These are phyloP conservation scores for Alternaria longipes DNA, from an alignment of 2,329 filamentous ascomycete genomes.

Conservation along the genomic window DNA sequence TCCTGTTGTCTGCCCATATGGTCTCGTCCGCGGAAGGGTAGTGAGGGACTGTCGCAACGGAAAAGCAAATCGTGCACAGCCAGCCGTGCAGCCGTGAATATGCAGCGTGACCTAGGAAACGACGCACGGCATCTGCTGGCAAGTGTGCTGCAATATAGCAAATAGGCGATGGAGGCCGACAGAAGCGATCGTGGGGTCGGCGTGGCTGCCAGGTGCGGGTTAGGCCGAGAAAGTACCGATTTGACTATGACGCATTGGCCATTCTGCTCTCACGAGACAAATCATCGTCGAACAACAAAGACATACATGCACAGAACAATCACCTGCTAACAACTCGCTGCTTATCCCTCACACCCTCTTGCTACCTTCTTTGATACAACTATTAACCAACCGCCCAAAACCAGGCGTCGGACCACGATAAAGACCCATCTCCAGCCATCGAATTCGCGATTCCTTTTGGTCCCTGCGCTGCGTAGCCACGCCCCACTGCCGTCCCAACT, in stretches of 20 bases:
- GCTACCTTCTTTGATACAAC: constrained; percentile 16
- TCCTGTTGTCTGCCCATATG: background rate
- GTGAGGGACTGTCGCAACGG: background rate
- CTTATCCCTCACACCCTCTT: constrained; percentile 26
- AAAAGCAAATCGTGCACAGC: constrained; percentile 3
- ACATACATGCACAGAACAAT: constrained; percentile 43
- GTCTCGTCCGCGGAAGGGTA: constrained; percentile 1
- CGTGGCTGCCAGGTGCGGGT: constrained; percentile 19
- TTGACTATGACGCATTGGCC: constrained; percentile 37
- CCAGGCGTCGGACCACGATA: constrained; percentile 13
- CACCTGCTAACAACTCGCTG: constrained; percentile 27
- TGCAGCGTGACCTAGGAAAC: constrained; percentile 17
- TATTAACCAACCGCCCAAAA: constrained; percentile 10
- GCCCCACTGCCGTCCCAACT: constrained; percentile 19
- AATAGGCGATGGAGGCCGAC: constrained; percentile 22
- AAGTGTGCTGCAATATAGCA: constrained; percentile 8
- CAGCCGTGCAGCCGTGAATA: constrained; percentile 8
- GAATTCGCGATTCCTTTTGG: constrained; percentile 22
- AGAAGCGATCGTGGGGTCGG: constrained; percentile 24
- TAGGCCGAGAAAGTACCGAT: constrained; percentile 22
- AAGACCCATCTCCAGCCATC: constrained; percentile 14
- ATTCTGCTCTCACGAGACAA: constrained; percentile 29
- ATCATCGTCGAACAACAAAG: constrained; percentile 50
- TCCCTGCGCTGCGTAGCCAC: constrained; percentile 26
- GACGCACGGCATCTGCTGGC: constrained; percentile 6